phyloP scores from a whole-genome alignment of 1,284 basidiomycete genomes.

The Flammula alnicola region DNA sequence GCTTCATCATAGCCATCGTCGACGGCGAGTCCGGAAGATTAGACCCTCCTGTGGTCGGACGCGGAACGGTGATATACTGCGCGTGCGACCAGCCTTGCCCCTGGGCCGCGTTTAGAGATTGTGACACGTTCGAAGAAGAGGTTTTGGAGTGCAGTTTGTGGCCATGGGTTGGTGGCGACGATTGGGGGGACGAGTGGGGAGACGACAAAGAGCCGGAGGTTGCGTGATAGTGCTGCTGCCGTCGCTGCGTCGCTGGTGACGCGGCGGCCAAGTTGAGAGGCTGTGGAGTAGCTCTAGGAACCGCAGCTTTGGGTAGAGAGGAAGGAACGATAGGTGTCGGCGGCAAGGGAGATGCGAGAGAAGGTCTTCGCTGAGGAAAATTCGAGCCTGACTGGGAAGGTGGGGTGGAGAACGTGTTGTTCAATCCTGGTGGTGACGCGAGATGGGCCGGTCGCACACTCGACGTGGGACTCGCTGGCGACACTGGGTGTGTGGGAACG shows the following conservation, averaged over 20 bases:
- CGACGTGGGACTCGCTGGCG: neutral
- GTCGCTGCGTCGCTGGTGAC: neutral
- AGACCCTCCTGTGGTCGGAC: neutral
- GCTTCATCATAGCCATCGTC: conserved; percentile 22
- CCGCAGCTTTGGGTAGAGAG: conserved; percentile 2
- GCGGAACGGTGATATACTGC: conserved; percentile 6
- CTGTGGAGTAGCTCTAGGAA: conserved; percentile 6
- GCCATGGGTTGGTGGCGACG: conserved; percentile 1
- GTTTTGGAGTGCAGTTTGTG: neutral
- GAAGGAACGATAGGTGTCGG: conserved; percentile 22
- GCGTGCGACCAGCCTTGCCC: conserved; percentile 7
- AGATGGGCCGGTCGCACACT: neutral
- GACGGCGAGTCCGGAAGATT: conserved; percentile 18
- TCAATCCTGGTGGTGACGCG: neutral
- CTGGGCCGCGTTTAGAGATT: too few species aligned
- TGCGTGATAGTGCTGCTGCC: conserved; percentile 1
- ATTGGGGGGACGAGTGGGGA: neutral
- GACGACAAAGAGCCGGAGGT: conserved; percentile 8
- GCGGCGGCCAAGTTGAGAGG: conserved; percentile 9
- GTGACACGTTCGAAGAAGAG: neutral
- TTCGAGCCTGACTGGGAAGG: conserved; percentile 2
- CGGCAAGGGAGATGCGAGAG: conserved; percentile 22
- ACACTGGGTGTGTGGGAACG: neutral
- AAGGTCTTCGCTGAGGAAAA: conserved; percentile 12
- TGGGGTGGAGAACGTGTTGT: neutral